Conservation (phyloP, 2,329 filamentous ascomycete species). For the Coniochaeta sp. region DNA sequence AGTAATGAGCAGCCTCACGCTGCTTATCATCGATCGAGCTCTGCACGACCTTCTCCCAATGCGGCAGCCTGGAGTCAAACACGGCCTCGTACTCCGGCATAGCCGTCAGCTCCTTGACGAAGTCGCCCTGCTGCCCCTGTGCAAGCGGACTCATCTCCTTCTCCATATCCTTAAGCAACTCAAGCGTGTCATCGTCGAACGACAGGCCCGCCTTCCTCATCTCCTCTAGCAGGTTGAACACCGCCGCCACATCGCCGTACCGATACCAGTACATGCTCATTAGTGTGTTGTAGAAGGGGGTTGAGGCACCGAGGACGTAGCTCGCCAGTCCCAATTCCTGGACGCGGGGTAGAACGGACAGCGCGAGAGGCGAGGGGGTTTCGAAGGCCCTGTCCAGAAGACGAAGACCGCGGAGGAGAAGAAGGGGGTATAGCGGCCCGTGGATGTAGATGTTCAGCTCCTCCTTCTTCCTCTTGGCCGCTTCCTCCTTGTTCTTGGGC, state of each 20-base stretch:
- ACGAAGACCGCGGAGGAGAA: conserved; percentile 49
- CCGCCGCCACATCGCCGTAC: conserved; percentile 48
- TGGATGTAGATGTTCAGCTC: conserved; percentile 45
- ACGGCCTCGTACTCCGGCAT: conserved; percentile 29
- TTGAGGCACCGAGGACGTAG: conserved; percentile 65
- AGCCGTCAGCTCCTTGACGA: conserved; percentile 22
- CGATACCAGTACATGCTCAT: conserved; percentile 55
- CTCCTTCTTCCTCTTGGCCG: conserved; percentile 5
- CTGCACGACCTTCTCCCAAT: conserved; percentile 14
- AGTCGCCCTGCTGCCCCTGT: conserved; percentile 14
- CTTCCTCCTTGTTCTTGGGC: conserved; percentile 1
- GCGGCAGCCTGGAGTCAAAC: conserved; percentile 18
- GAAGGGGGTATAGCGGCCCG: conserved; percentile 57
- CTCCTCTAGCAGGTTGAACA: conserved; percentile 53
- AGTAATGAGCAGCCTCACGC: neutral
- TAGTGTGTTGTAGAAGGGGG: conserved; percentile 62
- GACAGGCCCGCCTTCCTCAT: conserved; percentile 59
- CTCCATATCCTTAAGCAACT: conserved; percentile 26
- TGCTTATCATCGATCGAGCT: conserved; percentile 1
- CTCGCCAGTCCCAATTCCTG: conserved; percentile 62
- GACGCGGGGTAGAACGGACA: conserved; percentile 58
- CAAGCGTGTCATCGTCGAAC: conserved; percentile 43
- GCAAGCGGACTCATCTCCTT: conserved; percentile 10
- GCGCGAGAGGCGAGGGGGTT: conserved; percentile 49
- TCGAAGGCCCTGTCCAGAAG: conserved; percentile 51